A percentile compares a stretch with the other conserved stretches of the same genome.
phyloP scores from a whole-genome alignment of 2,329 filamentous ascomycete species.

The Aaosphaeria arxii region DNA sequence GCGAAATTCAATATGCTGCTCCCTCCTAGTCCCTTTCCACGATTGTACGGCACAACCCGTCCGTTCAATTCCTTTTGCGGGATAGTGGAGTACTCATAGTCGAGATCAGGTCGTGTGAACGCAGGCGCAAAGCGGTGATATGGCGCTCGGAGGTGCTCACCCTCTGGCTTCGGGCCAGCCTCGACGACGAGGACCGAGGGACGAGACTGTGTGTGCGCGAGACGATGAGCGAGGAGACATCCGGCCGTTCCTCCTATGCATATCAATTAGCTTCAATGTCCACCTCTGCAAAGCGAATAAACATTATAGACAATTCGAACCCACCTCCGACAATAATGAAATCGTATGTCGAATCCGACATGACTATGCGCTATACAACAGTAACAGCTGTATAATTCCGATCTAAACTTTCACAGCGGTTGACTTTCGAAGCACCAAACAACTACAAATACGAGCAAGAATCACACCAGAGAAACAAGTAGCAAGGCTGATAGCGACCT shows the following conservation, averaged over 20 bases:
- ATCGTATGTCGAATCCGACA: background rate
- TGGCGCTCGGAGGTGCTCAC: conserved; percentile 37
- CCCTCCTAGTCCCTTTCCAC: conserved; percentile 51
- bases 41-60: conserved; percentile 41
- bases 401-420: no score
- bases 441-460: no score
- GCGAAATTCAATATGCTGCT: conserved; percentile 46
- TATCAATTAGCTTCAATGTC: no score
- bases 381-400: no score
- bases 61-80: conserved; percentile 40
- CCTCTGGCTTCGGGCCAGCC: conserved; percentile 55
- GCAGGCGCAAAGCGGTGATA: conserved; percentile 52
- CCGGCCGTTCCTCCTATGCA: conserved; percentile 58
- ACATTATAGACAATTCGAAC: conserved; percentile 1
- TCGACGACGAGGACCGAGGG: conserved; percentile 61
- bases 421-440: no score
- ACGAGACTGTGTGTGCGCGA: conserved; percentile 46
- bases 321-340: conserved; percentile 38
- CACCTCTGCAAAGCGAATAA: background rate
- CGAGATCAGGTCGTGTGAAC: conserved; percentile 48
- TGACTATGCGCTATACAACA: background rate
- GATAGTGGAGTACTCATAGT: conserved; percentile 47
- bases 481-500: no score
- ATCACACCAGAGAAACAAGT: no score
- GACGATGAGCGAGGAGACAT: conserved; percentile 52